phyloP scores from a whole-genome alignment of 2,329 filamentous ascomycete species.

The Orbilia oligospora region DNA sequence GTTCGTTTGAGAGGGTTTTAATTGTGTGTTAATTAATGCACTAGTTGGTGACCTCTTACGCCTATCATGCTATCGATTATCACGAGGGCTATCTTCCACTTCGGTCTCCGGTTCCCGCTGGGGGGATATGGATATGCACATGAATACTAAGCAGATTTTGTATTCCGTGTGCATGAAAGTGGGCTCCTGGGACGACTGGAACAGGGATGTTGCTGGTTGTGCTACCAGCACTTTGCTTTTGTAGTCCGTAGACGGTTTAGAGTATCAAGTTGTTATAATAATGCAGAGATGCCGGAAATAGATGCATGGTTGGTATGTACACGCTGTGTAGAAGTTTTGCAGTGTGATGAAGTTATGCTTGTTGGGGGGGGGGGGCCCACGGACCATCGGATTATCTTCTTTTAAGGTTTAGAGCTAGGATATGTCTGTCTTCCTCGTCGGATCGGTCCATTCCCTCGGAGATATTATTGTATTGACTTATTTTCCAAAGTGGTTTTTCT shows the following conservation, averaged over 20 bases:
- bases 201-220: conserved; percentile 27
- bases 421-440: conserved; percentile 14
- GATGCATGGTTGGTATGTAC: not conserved
- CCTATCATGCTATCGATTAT: conserved; percentile 21
- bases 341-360: not conserved
- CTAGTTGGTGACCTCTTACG: not conserved
- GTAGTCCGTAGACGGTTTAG: not conserved
- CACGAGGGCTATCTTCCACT: not conserved
- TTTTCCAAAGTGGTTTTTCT: not conserved
- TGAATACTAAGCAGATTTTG: conserved; percentile 8
- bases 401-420: conserved; percentile 1
- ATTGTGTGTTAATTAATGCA: conserved; percentile 10
- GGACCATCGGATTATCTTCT: conserved; percentile 45
- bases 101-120: conserved; percentile 20
- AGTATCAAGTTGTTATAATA: not conserved
- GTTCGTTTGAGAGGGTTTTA: not conserved
- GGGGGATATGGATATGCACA: not conserved
- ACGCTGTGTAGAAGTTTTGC: not conserved
- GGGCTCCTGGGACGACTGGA: not conserved
- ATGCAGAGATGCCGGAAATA: not conserved
- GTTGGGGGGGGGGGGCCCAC: conserved; percentile 18
- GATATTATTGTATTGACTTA: not conserved
- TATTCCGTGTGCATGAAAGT: not conserved
- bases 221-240: conserved; percentile 1
- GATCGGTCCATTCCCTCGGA: conserved; percentile 17